Base-by-base conservation (phyloP, 345 rosid species). In the Dovyalis caffra region DNA sequence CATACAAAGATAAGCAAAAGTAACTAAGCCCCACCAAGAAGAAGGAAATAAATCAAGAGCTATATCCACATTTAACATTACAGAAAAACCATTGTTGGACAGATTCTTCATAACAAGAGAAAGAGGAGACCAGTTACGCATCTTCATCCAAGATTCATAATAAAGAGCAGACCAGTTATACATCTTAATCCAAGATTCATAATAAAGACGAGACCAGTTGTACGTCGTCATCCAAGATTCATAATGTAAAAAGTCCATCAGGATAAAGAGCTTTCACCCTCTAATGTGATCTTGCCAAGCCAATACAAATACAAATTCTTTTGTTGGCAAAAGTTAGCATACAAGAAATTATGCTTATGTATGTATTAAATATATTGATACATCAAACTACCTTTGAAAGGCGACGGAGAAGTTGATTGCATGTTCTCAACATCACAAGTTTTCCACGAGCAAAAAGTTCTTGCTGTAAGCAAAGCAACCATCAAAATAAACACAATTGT, bases 371-470 rank as follows among this genome's bases (percentile, higher is more conserved):
- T 65, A 61, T 40, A 51, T 74, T 5, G 20, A 33, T 28, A 15
- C 11, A 70, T 12, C 6, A 35, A 62, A 49, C 28, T 83, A 91
- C 98, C 99, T 93, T 95, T 57, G 98, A 93, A 70, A 93, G 91
- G 68, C 99, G 93, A 66, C 99, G 97, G 73, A 95, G 98, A 82
- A 95, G 99, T 87, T 95, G 99, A 86, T 95, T 95, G 82, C 98
- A 95, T 18, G 98, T 95, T 81, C 99, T 91, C 92, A 95, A 84
- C 98, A 95, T 95, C 61, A 95, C 99, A 78, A 95, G 97, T 80
- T 95, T 91, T 76, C 99, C 99, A 49, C 99, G 98, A 72, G 99
- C 97, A 88, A 95, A 95, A 51, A 95, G 93, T 83, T 95, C 99
- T 91, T 91, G 97, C 99, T 93, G 85, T 73, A 61, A 21, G 33